phyloP scores from a whole-genome alignment of 2,329 filamentous ascomycete genomes.

The Colletotrichum filicis region DNA sequence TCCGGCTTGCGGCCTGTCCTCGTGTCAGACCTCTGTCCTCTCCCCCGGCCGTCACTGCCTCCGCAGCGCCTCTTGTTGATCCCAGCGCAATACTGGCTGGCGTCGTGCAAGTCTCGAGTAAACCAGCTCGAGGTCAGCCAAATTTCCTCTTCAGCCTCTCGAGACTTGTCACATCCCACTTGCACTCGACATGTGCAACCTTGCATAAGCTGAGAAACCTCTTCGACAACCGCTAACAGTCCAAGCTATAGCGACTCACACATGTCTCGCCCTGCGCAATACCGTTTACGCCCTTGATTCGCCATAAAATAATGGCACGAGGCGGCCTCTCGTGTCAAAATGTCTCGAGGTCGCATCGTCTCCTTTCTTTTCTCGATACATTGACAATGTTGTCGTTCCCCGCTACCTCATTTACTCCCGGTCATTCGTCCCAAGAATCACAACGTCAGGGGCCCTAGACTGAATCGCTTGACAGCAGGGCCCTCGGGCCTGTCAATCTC shows the following conservation, averaged over 20 bases:
- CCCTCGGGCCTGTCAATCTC: conserved; percentile 17
- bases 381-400: conserved; percentile 11
- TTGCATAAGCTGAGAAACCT: not conserved
- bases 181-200: not conserved
- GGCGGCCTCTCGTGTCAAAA: conserved; percentile 5
- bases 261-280: not conserved
- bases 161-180: not conserved
- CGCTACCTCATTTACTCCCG: not conserved
- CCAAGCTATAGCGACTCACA: not conserved
- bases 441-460: conserved; percentile 1
- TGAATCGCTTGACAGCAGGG: conserved; percentile 19
- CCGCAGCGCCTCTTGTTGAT: conserved; percentile 1
- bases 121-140: not conserved
- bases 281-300: not conserved
- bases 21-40: too few species aligned
- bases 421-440: conserved; percentile 12
- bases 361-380: conserved; percentile 9
- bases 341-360: conserved; percentile 3
- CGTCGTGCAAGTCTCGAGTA: not conserved
- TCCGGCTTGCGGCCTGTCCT: too few species aligned
- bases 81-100: not conserved
- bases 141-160: not conserved
- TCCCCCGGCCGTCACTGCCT: not conserved
- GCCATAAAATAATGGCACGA: not conserved
- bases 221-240: not conserved